Evolutionary conservation across 2,329 filamentous ascomycete species (phyloP).

Genomic region (Exophiala phaeomuriformis): DNA sequence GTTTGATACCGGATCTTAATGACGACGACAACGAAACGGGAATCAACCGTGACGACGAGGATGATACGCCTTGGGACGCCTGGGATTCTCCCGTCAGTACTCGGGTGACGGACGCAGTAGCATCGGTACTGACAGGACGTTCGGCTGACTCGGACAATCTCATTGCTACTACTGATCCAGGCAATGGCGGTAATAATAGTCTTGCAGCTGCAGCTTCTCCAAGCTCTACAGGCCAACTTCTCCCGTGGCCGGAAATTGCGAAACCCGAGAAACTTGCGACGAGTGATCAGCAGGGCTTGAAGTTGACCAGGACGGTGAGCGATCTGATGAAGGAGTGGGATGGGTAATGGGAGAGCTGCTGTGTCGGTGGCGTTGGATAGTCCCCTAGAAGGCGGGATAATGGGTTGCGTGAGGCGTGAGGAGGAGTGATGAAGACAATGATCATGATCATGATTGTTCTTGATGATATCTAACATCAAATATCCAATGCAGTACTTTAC

Average conservation of each 20-base stretch:
- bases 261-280: constrained; percentile 65
- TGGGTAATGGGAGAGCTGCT: not conserved
- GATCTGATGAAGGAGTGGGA: constrained; percentile 90
- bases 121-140: too few species aligned
- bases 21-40: constrained; percentile 28
- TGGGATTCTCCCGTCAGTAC: constrained; percentile 45
- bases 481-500: too few species aligned
- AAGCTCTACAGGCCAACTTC: not conserved
- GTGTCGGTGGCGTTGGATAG: too few species aligned
- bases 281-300: constrained; percentile 38
- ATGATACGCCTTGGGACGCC: constrained; percentile 48
- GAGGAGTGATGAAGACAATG: too few species aligned
- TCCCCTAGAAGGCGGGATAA: not conserved
- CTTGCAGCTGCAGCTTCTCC: not conserved
- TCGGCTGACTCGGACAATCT: too few species aligned
- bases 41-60: constrained; percentile 28
- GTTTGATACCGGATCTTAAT: constrained; percentile 19
- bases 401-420: not conserved
- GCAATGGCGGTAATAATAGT: not conserved
- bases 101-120: not conserved
- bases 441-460: too few species aligned
- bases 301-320: constrained; percentile 73
- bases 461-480: too few species aligned
- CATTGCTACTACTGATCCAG: too few species aligned
- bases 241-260: constrained; percentile 62